Base-by-base conservation (phyloP, 768 basidiomycete species). In the Ephemerocybe angulata region DNA sequence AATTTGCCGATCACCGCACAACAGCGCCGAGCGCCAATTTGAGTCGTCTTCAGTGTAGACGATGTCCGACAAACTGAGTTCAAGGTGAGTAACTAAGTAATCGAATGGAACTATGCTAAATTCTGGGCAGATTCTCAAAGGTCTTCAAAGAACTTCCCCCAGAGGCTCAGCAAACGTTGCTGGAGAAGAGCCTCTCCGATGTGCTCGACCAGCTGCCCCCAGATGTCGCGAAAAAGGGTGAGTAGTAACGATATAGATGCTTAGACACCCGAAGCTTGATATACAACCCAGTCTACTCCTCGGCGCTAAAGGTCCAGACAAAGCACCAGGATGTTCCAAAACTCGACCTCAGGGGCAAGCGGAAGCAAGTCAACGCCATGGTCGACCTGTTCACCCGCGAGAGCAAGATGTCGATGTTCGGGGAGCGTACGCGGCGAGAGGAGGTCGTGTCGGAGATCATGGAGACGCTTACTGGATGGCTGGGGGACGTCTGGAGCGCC, bases 401-500 rank as follows among this genome's bases (percentile, higher is more conserved):
- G 57, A 62, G 77, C 0, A 86, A 86, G 58, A 67, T 76, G 3
- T 70, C 79, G 1, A 69, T 80, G 53, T 68, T 83, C 58, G 79
- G 74, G 50, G 85, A 85, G 49, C 67, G 78, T 13, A 83, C 82
- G 1, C 76, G 71, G 56, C 73, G 77, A 27, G 77, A 80, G 19
- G 82, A 85, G 56, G 71, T 88, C 1, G 61, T 86, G 13, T 59
- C 69, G 22, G 85, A 88, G 63, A 75, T 79, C 6, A 68, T 86
- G 8, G 76, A 82, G 44, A 83, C 74, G 59, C 64, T 87, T 22
- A 68, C 77, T 0, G 62, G 62, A n/a, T 88, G 85, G 85, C 62
- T 88, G 46, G 80, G 74, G 62, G 78, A 83, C 58, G 80, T 88
- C 31, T 88, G 87, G 87, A 72, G 64, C 51, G 72, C 77, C 29